A percentile compares a stretch with the other conserved stretches of the same genome.
Evolutionary conservation across 106 monocot genomes (phyloP).

Genomic region (Triglochin maritima): DNA sequence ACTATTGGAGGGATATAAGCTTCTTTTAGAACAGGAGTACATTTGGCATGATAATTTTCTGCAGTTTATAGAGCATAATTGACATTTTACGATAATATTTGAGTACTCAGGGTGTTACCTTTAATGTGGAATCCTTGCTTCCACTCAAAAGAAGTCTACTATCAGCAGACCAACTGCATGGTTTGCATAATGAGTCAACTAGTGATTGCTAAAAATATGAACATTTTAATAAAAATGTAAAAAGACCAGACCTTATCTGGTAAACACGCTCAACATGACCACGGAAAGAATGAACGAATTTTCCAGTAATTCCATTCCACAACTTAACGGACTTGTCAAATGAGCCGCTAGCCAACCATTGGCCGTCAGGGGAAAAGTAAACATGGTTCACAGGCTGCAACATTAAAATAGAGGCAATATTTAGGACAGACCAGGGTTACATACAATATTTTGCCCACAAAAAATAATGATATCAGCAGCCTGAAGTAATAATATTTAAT

Average conservation of each 20-base stretch:
- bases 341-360: conserved; percentile 94
- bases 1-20: too few species aligned
- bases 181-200: not conserved
- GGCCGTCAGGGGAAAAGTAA: conserved; percentile 93
- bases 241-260: conserved; percentile 58
- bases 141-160: conserved; percentile 96
- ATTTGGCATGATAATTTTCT: too few species aligned
- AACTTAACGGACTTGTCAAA: conserved; percentile 99
- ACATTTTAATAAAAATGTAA: not conserved
- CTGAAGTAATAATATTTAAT: not conserved
- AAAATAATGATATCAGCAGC: not conserved
- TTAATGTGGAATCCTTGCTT: conserved; percentile 97
- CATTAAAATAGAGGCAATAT: not conserved
- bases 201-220: not conserved
- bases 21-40: too few species aligned
- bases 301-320: conserved; percentile 89
- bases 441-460: not conserved
- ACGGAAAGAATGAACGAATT: conserved; percentile 69
- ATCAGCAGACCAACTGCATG: conserved; percentile 82
- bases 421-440: not conserved
- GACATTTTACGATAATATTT: not conserved
- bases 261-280: conserved; percentile 96
- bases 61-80: too few species aligned
- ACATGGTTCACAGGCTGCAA: conserved; percentile 98
- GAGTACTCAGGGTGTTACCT: conserved; percentile 31